Base-by-base conservation (phyloP, 1,139 yeast genomes). In the Blastobotrys elegans region DNA sequence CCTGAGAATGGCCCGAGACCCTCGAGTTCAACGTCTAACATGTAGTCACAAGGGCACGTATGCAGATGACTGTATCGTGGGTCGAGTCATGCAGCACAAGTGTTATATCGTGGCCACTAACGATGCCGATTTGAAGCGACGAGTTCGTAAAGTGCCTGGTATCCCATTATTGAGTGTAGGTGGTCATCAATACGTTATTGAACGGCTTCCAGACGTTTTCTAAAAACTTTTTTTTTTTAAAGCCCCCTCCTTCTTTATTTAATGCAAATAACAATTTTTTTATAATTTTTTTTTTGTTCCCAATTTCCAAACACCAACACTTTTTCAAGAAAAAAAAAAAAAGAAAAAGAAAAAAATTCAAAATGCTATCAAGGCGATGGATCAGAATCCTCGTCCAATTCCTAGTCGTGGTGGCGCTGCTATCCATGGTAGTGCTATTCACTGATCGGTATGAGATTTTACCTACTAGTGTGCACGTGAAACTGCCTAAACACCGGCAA, bases 121-220 rank as follows among this genome's bases (percentile, higher is more conserved):
- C 67, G 98, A 92, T 81, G 97, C 96, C n/a, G 97, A 92, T 60
- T 73, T 92, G 63, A 92, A 92, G 66, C 80, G 97, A 62, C 77
- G 98, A 66, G 78, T 92, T 37, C 79, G 98, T 69, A 92, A 92
- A 68, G 89, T 92, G 14, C 98, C 97, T 1, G 98, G 98, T 60
- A 86, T 92, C 53, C 98, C 98, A 10, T 74, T 92, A 40, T 80
- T 92, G 92, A 88, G 96, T 66, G 98, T 92, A 16, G 98, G 97
- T 41, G 86, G 86, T 2, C 96, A 88, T 64, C 73, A 89, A 2
- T 92, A 90, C 65, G 96, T 86, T 36, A 84, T 92, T 55, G 98
- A 92, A 67, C 78, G 97, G 63, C 76, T 92, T 49, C 98, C 98
- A 1, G 97, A 90, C 64, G 96, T 86, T 17, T 89, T 90, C 64